phyloP scores from a whole-genome alignment of 805 yeast species.

The Saturnispora sanitii region DNA sequence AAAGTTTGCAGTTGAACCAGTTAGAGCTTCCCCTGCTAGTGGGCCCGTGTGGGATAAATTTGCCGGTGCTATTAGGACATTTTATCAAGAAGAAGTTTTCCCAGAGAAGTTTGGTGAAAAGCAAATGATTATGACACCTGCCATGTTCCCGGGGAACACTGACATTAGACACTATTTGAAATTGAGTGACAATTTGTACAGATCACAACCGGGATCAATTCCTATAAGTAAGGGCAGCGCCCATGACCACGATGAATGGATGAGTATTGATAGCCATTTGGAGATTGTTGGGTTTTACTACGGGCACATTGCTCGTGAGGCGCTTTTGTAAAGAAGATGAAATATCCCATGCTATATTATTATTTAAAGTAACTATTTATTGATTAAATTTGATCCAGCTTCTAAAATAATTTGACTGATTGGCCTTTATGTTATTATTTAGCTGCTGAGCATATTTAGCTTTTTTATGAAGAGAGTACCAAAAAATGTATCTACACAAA shows the following conservation, averaged over 20 bases:
- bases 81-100: constrained; percentile 42
- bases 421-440: no score
- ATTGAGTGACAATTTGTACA: constrained; percentile 47
- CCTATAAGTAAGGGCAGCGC: constrained; percentile 26
- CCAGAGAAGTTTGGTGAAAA: constrained; percentile 17
- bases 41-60: constrained; percentile 42
- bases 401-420: no score
- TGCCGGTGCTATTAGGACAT: constrained; percentile 52
- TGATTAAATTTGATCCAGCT: no score
- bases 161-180: constrained; percentile 59
- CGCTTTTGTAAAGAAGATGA: neutral
- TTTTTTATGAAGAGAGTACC: no score
- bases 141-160: constrained; percentile 57
- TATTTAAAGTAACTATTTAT: neutral
- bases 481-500: neutral
- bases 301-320: constrained; percentile 6
- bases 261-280: constrained; percentile 45
- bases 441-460: no score
- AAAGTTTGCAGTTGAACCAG: constrained; percentile 28
- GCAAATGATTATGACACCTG: constrained; percentile 37
- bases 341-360: neutral
- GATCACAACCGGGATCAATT: constrained; percentile 43
- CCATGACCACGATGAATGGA: constrained; percentile 57
- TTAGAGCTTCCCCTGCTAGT: constrained; percentile 29
- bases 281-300: constrained; percentile 35